Evolutionary conservation across 2,329 filamentous ascomycete genomes (phyloP).

Genomic region (Paramyrothecium sp.): DNA sequence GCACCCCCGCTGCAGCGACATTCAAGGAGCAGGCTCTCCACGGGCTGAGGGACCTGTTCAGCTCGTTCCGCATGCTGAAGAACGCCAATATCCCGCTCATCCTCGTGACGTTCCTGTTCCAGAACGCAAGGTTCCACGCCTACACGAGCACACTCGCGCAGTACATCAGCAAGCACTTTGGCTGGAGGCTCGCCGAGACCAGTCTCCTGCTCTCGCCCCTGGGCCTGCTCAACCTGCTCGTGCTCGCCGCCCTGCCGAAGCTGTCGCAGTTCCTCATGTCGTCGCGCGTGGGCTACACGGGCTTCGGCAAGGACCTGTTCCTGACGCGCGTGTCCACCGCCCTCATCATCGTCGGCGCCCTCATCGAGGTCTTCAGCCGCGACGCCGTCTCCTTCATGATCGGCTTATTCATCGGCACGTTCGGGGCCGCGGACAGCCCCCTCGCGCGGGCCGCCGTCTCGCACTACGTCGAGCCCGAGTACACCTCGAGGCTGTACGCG

Average conservation of each 20-base stretch:
- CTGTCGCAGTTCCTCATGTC: constrained; percentile 29
- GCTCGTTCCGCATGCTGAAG: constrained; percentile 31
- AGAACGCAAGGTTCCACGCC: constrained; percentile 31
- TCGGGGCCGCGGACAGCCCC: constrained; percentile 36
- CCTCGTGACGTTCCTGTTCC: constrained; percentile 36
- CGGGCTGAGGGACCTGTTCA: constrained; percentile 27
- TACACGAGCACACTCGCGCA: constrained; percentile 35
- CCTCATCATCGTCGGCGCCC: constrained; percentile 26
- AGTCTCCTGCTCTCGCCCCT: constrained; percentile 39
- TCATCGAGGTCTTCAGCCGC: constrained; percentile 32
- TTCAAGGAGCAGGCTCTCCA: constrained; percentile 25
- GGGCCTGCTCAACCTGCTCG: constrained; percentile 34
- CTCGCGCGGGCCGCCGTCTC: constrained; percentile 38
- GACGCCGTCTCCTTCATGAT: constrained; percentile 31
- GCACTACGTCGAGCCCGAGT: constrained; percentile 33
- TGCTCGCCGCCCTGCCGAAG: constrained; percentile 34
- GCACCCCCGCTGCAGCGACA: constrained; percentile 9
- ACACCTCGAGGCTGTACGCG: constrained; percentile 39
- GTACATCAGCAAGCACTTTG: constrained; percentile 43
- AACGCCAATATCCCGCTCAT: constrained; percentile 34
- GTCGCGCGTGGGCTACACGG: constrained; percentile 27
- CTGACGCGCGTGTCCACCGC: constrained; percentile 30
- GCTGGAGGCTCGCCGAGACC: constrained; percentile 39
- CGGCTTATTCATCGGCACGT: constrained; percentile 33
- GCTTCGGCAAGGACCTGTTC: constrained; percentile 35